Percentiles rank a stretch among this genome's conserved stretches.
phyloP scores from a whole-genome alignment of 495 filamentous ascomycete species.

The Cercophora sp. region DNA sequence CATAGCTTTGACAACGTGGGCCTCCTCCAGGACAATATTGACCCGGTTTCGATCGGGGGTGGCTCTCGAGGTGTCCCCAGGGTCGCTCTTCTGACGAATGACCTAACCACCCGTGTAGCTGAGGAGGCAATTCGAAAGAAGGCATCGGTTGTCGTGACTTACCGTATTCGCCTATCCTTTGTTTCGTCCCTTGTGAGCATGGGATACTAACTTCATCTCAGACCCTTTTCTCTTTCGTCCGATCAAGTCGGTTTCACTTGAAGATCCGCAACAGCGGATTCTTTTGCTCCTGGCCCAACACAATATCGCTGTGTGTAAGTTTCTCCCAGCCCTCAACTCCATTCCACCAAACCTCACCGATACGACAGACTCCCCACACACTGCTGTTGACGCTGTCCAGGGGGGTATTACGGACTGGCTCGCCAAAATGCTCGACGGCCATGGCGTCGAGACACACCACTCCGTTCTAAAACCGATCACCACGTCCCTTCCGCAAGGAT shows the following conservation, averaged over 20 bases:
- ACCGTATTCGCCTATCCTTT: no score
- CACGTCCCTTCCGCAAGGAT: slow-evolving; percentile 39
- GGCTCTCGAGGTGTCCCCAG: background rate
- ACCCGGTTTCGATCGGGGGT: background rate
- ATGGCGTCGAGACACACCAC: slow-evolving; percentile 21
- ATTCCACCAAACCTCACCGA: background rate
- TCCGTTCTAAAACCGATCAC: slow-evolving; percentile 37
- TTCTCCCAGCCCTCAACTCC: background rate
- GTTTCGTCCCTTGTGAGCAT: no score
- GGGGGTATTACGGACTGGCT: slow-evolving; percentile 94
- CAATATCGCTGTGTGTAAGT: slow-evolving; percentile 76
- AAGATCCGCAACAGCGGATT: slow-evolving; percentile 79
- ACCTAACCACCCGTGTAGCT: slow-evolving; percentile 83
- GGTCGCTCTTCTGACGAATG: slow-evolving; percentile 77
- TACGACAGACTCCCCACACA: slow-evolving; percentile 71
- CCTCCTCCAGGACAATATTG: slow-evolving; percentile 35
- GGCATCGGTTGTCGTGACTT: slow-evolving; percentile 78
- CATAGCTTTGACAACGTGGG: slow-evolving; percentile 85
- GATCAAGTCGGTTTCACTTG: slow-evolving; percentile 79
- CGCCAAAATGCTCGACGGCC: slow-evolving; percentile 64
- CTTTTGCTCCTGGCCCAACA: slow-evolving; percentile 78
- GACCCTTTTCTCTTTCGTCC: slow-evolving; percentile 95
- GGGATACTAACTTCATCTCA: no score
- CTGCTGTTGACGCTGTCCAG: slow-evolving; percentile 83
- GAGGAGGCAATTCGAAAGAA: slow-evolving; percentile 79